Conservation (phyloP, 441 rosid genomes). For the Erodium chrysanthum region DNA sequence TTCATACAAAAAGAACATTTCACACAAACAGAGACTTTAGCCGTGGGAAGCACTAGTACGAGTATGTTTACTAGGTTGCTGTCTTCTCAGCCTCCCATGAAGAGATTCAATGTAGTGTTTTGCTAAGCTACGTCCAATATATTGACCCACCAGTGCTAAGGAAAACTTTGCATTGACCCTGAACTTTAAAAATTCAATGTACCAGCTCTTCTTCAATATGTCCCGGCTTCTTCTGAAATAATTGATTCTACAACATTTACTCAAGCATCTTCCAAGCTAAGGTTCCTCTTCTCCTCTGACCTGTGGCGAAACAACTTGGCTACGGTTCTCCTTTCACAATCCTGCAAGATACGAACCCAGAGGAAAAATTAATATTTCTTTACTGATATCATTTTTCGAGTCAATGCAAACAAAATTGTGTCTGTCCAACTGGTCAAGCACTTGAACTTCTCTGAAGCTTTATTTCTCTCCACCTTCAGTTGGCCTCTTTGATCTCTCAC, state of each 20-base stretch:
- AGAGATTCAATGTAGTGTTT: neutral
- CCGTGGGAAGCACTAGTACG: slow-evolving; percentile 11
- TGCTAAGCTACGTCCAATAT: slow-evolving; percentile 9
- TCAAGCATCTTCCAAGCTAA: slow-evolving; percentile 18
- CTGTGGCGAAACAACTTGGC: slow-evolving; percentile 79
- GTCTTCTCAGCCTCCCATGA: too few species aligned
- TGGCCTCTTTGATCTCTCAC: too few species aligned
- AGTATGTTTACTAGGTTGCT: too few species aligned
- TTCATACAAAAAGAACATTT: slow-evolving; percentile 21
- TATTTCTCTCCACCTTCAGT: too few species aligned
- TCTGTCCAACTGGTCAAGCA: too few species aligned
- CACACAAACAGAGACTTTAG: slow-evolving; percentile 7
- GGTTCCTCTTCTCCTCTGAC: slow-evolving; percentile 55
- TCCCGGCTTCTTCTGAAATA: slow-evolving; percentile 9
- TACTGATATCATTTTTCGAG: neutral
- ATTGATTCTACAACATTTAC: slow-evolving; percentile 21
- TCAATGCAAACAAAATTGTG: too few species aligned
- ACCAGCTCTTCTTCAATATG: slow-evolving; percentile 13
- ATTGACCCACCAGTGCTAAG: neutral
- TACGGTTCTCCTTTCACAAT: slow-evolving; percentile 80
- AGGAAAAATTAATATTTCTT: neutral
- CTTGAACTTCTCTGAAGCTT: too few species aligned
- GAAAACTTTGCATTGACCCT: neutral
- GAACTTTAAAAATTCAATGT: neutral
- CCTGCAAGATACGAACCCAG: too few species aligned